Evolutionary conservation across 352 stramenopile genomes (phyloP).

Genomic region (Phytophthora fragariae): DNA sequence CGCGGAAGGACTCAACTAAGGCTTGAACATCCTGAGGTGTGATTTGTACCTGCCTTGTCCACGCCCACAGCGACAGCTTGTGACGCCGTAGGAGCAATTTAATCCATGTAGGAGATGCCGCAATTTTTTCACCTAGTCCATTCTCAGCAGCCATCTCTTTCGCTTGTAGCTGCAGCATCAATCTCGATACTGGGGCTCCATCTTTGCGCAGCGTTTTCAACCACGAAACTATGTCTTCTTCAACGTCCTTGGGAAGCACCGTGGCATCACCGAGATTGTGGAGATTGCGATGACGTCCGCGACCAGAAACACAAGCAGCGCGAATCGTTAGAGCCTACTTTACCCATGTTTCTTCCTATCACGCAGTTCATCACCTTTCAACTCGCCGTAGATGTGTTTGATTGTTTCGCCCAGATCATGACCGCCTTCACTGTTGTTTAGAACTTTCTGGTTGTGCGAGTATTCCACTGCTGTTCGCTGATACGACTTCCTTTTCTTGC

Average conservation of each 20-base stretch:
- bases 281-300: not conserved
- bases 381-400: not conserved
- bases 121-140: not conserved
- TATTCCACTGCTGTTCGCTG: not conserved
- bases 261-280: not conserved
- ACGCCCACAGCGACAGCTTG: not conserved
- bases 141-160: not conserved
- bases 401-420: not conserved
- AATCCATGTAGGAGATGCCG: not conserved
- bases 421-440: not conserved
- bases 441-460: not conserved
- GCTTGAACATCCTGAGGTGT: not conserved
- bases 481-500: conserved; percentile 1
- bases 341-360: not conserved
- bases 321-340: not conserved
- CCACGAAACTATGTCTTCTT: not conserved
- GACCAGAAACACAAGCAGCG: not conserved
- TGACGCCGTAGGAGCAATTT: not conserved
- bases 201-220: not conserved
- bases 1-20: not conserved
- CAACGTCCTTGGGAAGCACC: not conserved
- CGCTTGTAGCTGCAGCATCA: not conserved
- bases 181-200: not conserved
- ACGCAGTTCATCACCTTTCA: not conserved
- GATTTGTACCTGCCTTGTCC: not conserved